Base-by-base conservation (phyloP, 2,329 filamentous ascomycete genomes). In the Fusarium sterilihyphosum region DNA sequence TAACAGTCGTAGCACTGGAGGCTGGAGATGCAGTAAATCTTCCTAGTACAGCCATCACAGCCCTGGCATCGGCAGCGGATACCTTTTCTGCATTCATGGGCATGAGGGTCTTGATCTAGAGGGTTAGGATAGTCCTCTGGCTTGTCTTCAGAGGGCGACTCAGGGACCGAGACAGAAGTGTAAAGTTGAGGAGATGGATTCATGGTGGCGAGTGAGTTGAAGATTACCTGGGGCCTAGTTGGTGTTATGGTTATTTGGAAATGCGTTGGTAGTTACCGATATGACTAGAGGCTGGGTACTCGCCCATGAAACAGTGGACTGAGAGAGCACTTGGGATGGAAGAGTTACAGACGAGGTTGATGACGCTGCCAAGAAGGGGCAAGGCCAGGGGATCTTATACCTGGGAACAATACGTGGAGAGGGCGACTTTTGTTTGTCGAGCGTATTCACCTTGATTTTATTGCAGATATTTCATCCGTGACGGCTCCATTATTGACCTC, bases 1-100 rank as follows among this genome's bases (percentile, higher is more conserved):
- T 68, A 68, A 24, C 64, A 68, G 7, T 20, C 18, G 22, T 68
- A 68, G 24, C 54, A 68, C 46, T 68, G 65, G 7, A 53, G 33
- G 10, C 46, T 68, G 5, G 24, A 12, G 18, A 68, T 62, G 14
- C 64, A 68, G 14, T 68, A 68, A 8, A 68, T 43, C 8, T 53
- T 18, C 1, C 37, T 8, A 3, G 11, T 61, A 16, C 65, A 68
- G 2, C 64, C 54, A 12, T 26, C 22, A 12, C 64, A 68, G 1
- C 64, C 65, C 8, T 31, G 4, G 5, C 65, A 68, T 0, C 26
- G 43, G 10, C 65, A 68, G 4, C 43, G 62, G 16, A 49, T 43
- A 12, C 41, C 29, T 6, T 29, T 33, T 7, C 18, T 20, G 14
- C 60, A 26, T 14, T 68, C 35, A 14, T 62, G 35, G 13, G 9